These are phyloP conservation scores for Fusarium sp. DNA, from an alignment of 2,329 filamentous ascomycete genomes.

Conservation along the genomic window DNA sequence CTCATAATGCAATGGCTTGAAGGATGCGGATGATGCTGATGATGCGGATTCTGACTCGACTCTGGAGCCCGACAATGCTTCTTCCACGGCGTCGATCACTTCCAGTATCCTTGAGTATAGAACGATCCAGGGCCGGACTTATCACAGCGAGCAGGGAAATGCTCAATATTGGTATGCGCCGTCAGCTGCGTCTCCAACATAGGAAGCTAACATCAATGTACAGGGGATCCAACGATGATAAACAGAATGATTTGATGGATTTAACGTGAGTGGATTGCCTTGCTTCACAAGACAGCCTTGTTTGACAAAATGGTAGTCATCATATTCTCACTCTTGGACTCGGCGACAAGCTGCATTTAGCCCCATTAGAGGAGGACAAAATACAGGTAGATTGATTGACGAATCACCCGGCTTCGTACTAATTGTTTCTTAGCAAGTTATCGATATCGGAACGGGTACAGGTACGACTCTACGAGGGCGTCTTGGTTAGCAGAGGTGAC, in stretches of 20 bases:
- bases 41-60: constrained; percentile 15
- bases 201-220: neutral
- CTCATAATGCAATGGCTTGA: neutral
- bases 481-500: neutral
- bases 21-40: neutral
- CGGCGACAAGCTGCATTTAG: constrained; percentile 41
- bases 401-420: neutral
- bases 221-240: constrained; percentile 45
- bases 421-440: constrained; percentile 28
- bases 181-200: neutral
- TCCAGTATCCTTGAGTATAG: constrained; percentile 44
- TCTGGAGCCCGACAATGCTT: constrained; percentile 22
- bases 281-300: accelerated
- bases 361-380: constrained; percentile 42
- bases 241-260: constrained; percentile 44
- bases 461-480: constrained; percentile 50
- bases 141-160: constrained; percentile 42
- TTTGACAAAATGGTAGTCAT: constrained; percentile 20
- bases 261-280: constrained; percentile 18
- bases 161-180: constrained; percentile 46
- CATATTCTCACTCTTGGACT: constrained; percentile 43
- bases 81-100: constrained; percentile 38
- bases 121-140: constrained; percentile 43
- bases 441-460: constrained; percentile 70
- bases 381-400: constrained; percentile 29